Evolutionary conservation across 2,329 filamentous ascomycete species (phyloP), one percentile per base, ranked within the genome.

Genomic region (Neofusicoccum umdonicola): DNA sequence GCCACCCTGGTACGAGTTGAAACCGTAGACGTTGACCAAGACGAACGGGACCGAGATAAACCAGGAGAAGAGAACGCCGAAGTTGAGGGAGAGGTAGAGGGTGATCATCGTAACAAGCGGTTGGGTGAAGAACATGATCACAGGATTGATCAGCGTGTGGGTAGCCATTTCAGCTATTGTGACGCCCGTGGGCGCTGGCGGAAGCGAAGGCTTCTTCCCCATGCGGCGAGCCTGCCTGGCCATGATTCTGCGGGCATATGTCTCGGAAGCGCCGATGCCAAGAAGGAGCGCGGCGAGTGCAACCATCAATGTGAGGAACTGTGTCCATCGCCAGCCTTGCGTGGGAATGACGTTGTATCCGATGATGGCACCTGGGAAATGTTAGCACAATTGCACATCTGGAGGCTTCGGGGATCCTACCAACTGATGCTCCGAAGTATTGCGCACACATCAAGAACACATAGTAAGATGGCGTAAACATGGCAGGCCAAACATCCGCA

Each of bases 21-120:
- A 77, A n/a, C 63, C 62, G 67, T 77, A 74, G 8, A 68, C 69
- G 6, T 65, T 51, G 8, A 62, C 57, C n/a, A 73, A 64, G n/a
- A 72, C 72, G 11, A 67, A 67, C 1, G 72, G 74, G 5, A 76
- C 71, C 1, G 71, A 69, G 50, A 73, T 70, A 68, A 76, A 76
- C 68, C 68, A 76, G 34, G 70, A 69, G 65, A 72, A 74, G 37
- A 72, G 65, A 17, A 72, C 68, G 34, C 66, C 71, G 60, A 71
- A 76, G 66, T 71, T 72, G 62, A 75, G 66, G 4, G 68, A 67
- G 9, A 75, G 64, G 34, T 70, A 69, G 13, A 73, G 65, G 5
- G 68, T 70, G 41, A 66, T 65, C 41, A 73, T 63, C 3, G 67
- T 62, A 13, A 79, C 76, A 37, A 78, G 75, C 0, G 77, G 76